A percentile compares a stretch with the other conserved stretches of the same genome.
These are phyloP conservation scores for Komagataella pseudopastoris DNA, from an alignment of 805 yeast genomes.

Conservation along the genomic window DNA sequence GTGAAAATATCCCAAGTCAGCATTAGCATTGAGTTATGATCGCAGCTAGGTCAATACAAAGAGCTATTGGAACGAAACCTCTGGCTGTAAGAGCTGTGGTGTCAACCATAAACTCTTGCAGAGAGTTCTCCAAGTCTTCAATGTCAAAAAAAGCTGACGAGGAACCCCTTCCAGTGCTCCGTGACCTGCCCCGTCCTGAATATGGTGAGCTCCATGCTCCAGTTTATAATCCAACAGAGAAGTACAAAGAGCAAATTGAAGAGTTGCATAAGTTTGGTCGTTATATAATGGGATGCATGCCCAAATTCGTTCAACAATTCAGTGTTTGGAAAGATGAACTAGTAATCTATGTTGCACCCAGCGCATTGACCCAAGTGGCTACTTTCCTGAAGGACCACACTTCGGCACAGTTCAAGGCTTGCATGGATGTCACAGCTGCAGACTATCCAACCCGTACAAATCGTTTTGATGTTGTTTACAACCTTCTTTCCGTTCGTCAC, in stretches of 20 bases:
- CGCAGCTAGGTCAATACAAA: neutral
- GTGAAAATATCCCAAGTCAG: neutral
- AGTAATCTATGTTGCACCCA: conserved; percentile 61
- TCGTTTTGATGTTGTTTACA: conserved; percentile 81
- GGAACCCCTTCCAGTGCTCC: neutral
- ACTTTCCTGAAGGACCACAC: conserved; percentile 66
- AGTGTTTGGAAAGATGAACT: conserved; percentile 88
- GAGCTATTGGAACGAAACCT: neutral
- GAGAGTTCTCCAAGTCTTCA: neutral
- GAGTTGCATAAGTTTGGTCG: conserved; percentile 74
- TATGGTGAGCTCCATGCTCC: conserved; percentile 24
- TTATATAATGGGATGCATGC: conserved; percentile 64
- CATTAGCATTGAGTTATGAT: neutral
- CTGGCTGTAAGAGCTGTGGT: neutral
- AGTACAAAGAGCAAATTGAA: conserved; percentile 49
- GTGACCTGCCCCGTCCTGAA: neutral
- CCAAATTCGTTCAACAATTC: conserved; percentile 73
- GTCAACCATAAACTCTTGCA: neutral
- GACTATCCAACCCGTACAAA: conserved; percentile 77
- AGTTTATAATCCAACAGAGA: conserved; percentile 66
- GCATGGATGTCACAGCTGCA: conserved; percentile 75
- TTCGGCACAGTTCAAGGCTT: conserved; percentile 65
- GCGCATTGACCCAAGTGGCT: conserved; percentile 59
- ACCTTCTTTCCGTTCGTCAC: conserved; percentile 66
- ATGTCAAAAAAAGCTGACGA: neutral